A percentile compares a stretch with the other conserved stretches of the same genome.
Conservation (phyloP, 331 rosid species). For the Rhamnella rubrinervis region DNA sequence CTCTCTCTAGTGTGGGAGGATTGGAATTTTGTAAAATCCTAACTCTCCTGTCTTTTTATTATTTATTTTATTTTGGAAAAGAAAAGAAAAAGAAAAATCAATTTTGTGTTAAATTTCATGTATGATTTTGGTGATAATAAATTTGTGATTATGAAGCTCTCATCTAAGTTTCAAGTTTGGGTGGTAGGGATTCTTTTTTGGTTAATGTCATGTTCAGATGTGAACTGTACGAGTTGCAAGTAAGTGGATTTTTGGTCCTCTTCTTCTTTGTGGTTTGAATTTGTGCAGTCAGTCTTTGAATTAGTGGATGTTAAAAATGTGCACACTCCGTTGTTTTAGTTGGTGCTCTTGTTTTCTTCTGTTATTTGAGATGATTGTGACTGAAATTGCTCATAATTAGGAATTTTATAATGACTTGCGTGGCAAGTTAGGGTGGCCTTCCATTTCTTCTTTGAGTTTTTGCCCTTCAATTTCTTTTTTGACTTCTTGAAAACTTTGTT, state of each 20-base stretch:
- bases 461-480: no score
- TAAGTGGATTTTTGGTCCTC: neutral
- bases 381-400: neutral
- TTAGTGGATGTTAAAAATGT: neutral
- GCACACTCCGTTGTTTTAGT: neutral
- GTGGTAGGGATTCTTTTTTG: constrained; percentile 15
- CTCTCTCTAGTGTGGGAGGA: constrained; percentile 35
- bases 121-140: constrained; percentile 22
- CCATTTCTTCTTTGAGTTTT: no score
- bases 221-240: neutral
- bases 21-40: constrained; percentile 52
- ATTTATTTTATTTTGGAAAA: neutral
- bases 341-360: neutral
- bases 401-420: no score
- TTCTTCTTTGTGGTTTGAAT: constrained; percentile 13
- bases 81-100: no score
- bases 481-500: no score
- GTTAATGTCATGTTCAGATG: constrained; percentile 3
- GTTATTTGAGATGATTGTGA: neutral
- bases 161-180: constrained; percentile 1
- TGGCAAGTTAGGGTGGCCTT: no score
- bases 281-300: neutral
- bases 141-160: constrained; percentile 31
- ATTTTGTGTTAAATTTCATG: neutral
- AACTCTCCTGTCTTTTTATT: constrained; percentile 26